A percentile compares a stretch with the other conserved stretches of the same genome.
Evolutionary conservation across 805 yeast genomes (phyloP).

Genomic region (Kluyveromyces siamensis): DNA sequence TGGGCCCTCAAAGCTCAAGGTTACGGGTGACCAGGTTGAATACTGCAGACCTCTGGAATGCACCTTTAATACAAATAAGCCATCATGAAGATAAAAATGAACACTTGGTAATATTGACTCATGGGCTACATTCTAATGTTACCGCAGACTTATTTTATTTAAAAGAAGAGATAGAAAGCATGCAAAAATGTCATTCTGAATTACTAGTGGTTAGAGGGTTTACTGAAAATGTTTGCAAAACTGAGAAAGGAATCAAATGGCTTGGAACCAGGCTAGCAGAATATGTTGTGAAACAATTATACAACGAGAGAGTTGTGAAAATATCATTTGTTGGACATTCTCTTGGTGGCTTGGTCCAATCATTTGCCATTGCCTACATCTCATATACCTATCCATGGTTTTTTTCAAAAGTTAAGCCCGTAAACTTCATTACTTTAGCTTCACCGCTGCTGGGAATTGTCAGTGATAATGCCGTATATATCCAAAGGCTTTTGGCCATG

Average conservation of each 20-base stretch:
- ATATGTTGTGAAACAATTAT: slow-evolving; percentile 41
- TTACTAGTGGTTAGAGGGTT: slow-evolving; percentile 55
- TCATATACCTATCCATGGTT: slow-evolving; percentile 61
- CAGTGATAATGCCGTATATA: slow-evolving; percentile 69
- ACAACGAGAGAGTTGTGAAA: slow-evolving; percentile 36
- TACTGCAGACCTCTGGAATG: slow-evolving; percentile 65
- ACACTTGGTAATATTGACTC: slow-evolving; percentile 65
- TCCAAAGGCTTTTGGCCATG: slow-evolving; percentile 56
- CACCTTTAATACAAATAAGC: slow-evolving; percentile 32
- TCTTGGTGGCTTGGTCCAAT: slow-evolving; percentile 68
- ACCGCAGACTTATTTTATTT: slow-evolving; percentile 68
- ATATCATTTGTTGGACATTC: slow-evolving; percentile 77
- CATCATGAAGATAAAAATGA: slow-evolving; percentile 29
- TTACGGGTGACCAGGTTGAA: slow-evolving; percentile 43
- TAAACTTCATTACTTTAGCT: slow-evolving; percentile 64
- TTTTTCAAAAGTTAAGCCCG: slow-evolving; percentile 48
- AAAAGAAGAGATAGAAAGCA: slow-evolving; percentile 55
- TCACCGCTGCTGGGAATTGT: slow-evolving; percentile 70
- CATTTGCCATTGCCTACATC: slow-evolving; percentile 69
- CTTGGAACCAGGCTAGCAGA: slow-evolving; percentile 67
- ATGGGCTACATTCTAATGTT: slow-evolving; percentile 71
- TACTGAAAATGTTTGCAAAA: slow-evolving; percentile 63
- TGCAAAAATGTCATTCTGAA: slow-evolving; percentile 31
- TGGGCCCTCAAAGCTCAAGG: slow-evolving; percentile 27
- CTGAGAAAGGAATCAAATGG: slow-evolving; percentile 71